A percentile compares a stretch with the other conserved stretches of the same genome.
These are phyloP conservation scores for Pyricularia sp. DNA, from an alignment of 2,329 filamentous ascomycete species.

Conservation along the genomic window DNA sequence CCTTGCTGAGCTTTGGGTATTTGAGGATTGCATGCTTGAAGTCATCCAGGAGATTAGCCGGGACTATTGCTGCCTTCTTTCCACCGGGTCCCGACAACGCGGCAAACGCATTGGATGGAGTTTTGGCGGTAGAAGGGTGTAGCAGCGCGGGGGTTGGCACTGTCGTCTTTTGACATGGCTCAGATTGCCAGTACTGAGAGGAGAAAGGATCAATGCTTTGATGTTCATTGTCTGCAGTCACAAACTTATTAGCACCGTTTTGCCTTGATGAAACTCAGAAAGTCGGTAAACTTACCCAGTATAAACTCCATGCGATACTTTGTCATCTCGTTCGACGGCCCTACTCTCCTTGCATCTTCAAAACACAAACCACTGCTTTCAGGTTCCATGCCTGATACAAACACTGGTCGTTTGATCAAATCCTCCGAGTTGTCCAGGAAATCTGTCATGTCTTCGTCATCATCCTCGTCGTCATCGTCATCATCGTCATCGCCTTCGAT, in stretches of 20 bases:
- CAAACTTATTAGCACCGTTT: background rate
- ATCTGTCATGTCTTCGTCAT: constrained; percentile 79
- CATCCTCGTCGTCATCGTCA: constrained; percentile 58
- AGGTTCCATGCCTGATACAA: constrained; percentile 63
- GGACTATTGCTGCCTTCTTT: constrained; percentile 33
- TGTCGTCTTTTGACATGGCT: constrained; percentile 17
- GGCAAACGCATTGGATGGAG: constrained; percentile 14
- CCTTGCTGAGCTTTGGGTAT: constrained; percentile 50
- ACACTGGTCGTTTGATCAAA: constrained; percentile 44
- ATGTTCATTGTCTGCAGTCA: constrained; percentile 29
- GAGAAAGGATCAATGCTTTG: constrained; percentile 75
- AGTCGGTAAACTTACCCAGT: constrained; percentile 44
- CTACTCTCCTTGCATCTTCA: constrained; percentile 49
- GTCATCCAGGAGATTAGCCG: constrained; percentile 47
- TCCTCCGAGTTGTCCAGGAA: constrained; percentile 88
- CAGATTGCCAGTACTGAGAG: constrained; percentile 63
- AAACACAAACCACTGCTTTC: constrained; percentile 76
- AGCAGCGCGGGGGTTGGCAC: constrained; percentile 8
- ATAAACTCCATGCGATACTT: constrained; percentile 69
- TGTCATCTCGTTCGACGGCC: constrained; percentile 38
- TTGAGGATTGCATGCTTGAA: constrained; percentile 65
- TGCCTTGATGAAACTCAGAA: background rate
- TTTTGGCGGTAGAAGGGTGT: constrained; percentile 8
- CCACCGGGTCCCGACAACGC: constrained; percentile 7
- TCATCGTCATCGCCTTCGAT: constrained; percentile 61